Evolutionary conservation across 2,329 filamentous ascomycete genomes (phyloP), one percentile per base, ranked within the genome.

Genomic region (Exophiala oligosperma): DNA sequence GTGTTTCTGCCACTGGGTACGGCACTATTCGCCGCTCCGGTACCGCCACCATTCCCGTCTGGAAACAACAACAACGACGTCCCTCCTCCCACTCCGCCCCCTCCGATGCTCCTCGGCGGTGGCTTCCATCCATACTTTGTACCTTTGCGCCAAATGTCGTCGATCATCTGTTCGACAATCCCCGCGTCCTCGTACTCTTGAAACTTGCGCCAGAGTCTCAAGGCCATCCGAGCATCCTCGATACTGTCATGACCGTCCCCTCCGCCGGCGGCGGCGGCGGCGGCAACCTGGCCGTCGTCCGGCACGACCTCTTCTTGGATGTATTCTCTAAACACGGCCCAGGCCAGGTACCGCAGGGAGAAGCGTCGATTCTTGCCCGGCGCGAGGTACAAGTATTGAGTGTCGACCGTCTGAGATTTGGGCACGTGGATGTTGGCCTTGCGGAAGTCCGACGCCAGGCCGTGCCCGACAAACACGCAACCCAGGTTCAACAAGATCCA

Each of bases 391-490:
- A 96, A 81, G 63, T 95, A 89, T 65, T 92, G 92, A 0, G 95
- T 99, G 74, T 99, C 94, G 55, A 99, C 91, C 37, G 96, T 89
- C 72, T 99, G 94, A 2, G 84, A 75, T 70, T 88, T 90, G 1
- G 95, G 94, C 0, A 99, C 89, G 72, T 97, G 91, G 56, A 99
- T 97, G 73, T 99, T 99, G 75, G 96, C 96, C 56, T 96, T 96
- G 53, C 94, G 91, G 76, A 99, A 97, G 74, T 99, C 94, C 67
- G 94, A 93, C 65, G 91, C 91, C 43, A 99, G 80, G 3, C 93
- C 93, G 69, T 99, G 94, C 2, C 94, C 94, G 4, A 99, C 84
- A 71, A 99, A 99, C 62, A 90, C 85, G 75, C 92, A 96, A 49
- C 94, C 94, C 0, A 97, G 81, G 70, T 99, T 99, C 32, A 99